Evolutionary conservation across 2,329 filamentous ascomycete species (phyloP), one percentile per base, ranked within the genome.

Genomic region (Cladophialophora yegresii): DNA sequence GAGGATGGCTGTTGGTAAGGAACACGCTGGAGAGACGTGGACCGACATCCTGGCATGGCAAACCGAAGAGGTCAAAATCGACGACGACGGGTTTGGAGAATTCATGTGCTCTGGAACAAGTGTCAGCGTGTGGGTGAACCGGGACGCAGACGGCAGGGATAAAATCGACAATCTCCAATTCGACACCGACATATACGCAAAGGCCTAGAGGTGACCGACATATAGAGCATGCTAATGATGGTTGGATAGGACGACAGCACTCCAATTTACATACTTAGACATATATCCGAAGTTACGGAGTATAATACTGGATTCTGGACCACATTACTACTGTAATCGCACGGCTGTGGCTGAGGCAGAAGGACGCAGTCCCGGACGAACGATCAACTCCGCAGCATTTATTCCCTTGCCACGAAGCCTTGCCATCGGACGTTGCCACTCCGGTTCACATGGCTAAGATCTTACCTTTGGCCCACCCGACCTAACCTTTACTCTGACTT

Each of bases 121-220:
- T 71, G 81, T 88, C 1, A 81, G 82, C 59, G 82, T 90, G 4
- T 90, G 85, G 83, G 86, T 87, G 0, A 82, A 84, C 65, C 79
- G 78, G 51, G 78, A 79, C 64, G 85, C 84, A 0, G 77, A 82
- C 49, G 84, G 83, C 0, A 79, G 82, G 69, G 77, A 80, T 5
- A 71, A 68, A 61, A 81, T 85, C 61, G 65, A 70, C 12, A 65
- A 76, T 23, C 81, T 82, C 10, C 65, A 75, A 16, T 82, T 82
- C 30, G 61, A 66, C 47, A 20, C 51, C 6, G 64, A 66, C 45
- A 66, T 66, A 13, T 66, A 66, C 51, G 53, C 30, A n/a, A 63
- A 36, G 33, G 60, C 61, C n/a, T 66, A 40, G 56, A 30, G 36
- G 13, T 26, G 20, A 30, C 16, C 10, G 13, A 10, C 2, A 54